A percentile compares a stretch with the other conserved stretches of the same genome.
phyloP scores from a whole-genome alignment of 805 yeast species.

The Schwanniomyces yamadae region DNA sequence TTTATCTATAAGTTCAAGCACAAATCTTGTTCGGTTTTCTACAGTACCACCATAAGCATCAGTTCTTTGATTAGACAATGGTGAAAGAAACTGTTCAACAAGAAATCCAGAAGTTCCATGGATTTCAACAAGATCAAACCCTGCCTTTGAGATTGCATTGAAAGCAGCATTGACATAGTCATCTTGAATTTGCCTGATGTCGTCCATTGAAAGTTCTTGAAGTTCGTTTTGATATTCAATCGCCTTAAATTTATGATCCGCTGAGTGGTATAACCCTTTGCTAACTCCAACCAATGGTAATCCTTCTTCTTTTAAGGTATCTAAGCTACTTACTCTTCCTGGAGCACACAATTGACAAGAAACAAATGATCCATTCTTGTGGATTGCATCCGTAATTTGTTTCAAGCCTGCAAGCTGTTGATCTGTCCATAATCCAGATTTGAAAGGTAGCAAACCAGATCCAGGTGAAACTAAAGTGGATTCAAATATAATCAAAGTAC shows the following conservation, averaged over 20 bases:
- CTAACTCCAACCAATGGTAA: not conserved
- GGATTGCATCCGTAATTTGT: not conserved
- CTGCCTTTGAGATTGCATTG: conserved; percentile 14
- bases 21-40: conserved; percentile 17
- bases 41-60: conserved; percentile 28
- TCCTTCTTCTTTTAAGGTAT: not conserved
- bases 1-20: not conserved
- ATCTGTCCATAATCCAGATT: conserved; percentile 11
- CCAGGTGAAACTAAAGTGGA: conserved; percentile 8
- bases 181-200: conserved; percentile 10
- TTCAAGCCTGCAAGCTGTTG: conserved; percentile 7
- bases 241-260: not conserved
- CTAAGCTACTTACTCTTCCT: not conserved
- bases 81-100: conserved; percentile 21
- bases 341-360: not conserved
- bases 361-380: not conserved
- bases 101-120: conserved; percentile 30
- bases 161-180: conserved; percentile 15
- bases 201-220: conserved; percentile 5
- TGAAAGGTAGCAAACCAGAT: conserved; percentile 11
- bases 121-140: conserved; percentile 27
- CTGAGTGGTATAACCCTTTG: not conserved
- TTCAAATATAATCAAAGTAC: conserved; percentile 8
- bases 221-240: not conserved
- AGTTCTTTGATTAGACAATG: conserved; percentile 21